Conservation (phyloP, 768 basidiomycete species). For the Mycena galopus region DNA sequence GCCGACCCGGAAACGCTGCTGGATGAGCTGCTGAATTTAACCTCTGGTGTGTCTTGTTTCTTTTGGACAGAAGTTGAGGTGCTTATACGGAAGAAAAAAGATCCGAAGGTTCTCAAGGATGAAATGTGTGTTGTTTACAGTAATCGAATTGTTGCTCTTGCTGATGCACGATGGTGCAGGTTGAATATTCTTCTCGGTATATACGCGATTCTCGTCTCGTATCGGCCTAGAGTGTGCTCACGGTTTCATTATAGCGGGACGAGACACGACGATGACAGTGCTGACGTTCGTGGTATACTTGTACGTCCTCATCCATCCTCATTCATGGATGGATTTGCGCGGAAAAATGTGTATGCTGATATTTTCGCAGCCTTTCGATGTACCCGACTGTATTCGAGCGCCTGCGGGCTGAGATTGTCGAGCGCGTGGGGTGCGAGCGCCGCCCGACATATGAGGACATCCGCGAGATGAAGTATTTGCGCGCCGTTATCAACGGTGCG, state of each 20-base stretch:
- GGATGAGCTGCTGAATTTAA: slow-evolving; percentile 65
- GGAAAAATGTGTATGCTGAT: background rate
- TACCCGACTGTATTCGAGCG: slow-evolving; percentile 35
- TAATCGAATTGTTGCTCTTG: background rate
- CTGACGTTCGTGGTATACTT: slow-evolving; percentile 23
- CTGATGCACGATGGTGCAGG: background rate
- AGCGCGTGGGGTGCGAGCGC: slow-evolving; percentile 55
- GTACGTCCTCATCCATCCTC: slow-evolving; percentile 1
- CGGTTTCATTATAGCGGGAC: slow-evolving; percentile 1
- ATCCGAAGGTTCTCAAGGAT: slow-evolving; percentile 30
- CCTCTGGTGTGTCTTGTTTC: slow-evolving; percentile 63
- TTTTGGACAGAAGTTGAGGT: too few species aligned
- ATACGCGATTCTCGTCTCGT: background rate
- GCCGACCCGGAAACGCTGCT: slow-evolving; percentile 60
- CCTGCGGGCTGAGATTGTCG: slow-evolving; percentile 65
- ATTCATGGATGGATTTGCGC: too few species aligned
- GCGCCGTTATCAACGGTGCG: slow-evolving; percentile 48
- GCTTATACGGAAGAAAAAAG: background rate
- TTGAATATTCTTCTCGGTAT: slow-evolving; percentile 27
- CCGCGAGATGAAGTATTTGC: slow-evolving; percentile 68
- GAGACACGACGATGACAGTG: slow-evolving; percentile 25
- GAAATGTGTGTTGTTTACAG: slow-evolving; percentile 27
- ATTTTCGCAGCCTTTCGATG: slow-evolving; percentile 6
- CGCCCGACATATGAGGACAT: slow-evolving; percentile 69
- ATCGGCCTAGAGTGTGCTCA: background rate